Conservation (phyloP, 1,284 basidiomycete species). For the Ustilago loliicola region DNA sequence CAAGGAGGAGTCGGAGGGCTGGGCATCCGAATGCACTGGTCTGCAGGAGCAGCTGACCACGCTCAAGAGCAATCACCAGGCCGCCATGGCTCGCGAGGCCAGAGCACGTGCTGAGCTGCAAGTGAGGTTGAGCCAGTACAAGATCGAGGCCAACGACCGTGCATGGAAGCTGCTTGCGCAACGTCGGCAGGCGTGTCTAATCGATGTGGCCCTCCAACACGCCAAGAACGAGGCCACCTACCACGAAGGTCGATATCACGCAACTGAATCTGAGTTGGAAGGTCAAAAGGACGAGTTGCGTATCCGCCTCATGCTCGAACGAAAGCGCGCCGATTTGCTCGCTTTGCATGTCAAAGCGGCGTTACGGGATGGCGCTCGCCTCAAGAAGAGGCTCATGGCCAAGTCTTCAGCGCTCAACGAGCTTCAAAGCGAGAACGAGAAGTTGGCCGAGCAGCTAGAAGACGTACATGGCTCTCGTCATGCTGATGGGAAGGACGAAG, state of each 20-base stretch:
- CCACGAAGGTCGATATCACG: constrained; percentile 33
- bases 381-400: constrained; percentile 32
- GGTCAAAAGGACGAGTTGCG: constrained; percentile 43
- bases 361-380: constrained; percentile 19
- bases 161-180: constrained; percentile 41
- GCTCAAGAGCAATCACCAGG: constrained; percentile 21
- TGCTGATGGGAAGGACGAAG: neutral
- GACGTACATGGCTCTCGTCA: constrained; percentile 22
- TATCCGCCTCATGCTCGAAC: constrained; percentile 47
- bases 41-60: constrained; percentile 38
- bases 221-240: constrained; percentile 49
- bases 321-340: constrained; percentile 47
- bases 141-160: constrained; percentile 48
- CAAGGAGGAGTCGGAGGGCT: constrained; percentile 51
- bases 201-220: constrained; percentile 39
- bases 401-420: constrained; percentile 25
- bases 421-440: constrained; percentile 40
- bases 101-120: constrained; percentile 33
- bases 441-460: constrained; percentile 28
- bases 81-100: constrained; percentile 26
- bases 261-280: constrained; percentile 32
- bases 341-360: constrained; percentile 30
- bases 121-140: constrained; percentile 40
- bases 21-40: constrained; percentile 49
- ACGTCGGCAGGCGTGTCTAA: constrained; percentile 25